A percentile compares a stretch with the other conserved stretches of the same genome.
These are phyloP conservation scores for Phytophthora sansomeana DNA, from an alignment of 352 stramenopile genomes.

Conservation along the genomic window DNA sequence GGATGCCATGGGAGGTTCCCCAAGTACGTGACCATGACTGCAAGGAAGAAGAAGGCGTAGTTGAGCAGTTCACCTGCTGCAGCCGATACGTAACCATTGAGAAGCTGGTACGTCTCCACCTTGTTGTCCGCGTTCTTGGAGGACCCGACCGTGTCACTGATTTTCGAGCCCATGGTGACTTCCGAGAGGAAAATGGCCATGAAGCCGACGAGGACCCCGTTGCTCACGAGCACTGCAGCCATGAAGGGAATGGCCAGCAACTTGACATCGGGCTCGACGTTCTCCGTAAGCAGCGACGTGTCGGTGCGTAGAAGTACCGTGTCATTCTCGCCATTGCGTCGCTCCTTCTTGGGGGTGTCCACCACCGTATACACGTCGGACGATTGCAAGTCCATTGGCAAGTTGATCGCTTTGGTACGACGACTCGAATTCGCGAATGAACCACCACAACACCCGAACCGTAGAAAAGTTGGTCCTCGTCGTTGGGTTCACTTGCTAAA, in stretches of 20 bases:
- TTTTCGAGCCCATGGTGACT: conserved; percentile 38
- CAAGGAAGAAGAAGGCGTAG: conserved; percentile 44
- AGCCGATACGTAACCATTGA: conserved; percentile 48
- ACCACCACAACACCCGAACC: too few species aligned
- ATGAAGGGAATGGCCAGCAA: conserved; percentile 33
- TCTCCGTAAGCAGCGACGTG: conserved; percentile 9
- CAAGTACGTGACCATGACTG: conserved; percentile 49
- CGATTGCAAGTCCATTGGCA: conserved; percentile 15
- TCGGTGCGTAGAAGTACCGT: conserved; percentile 17
- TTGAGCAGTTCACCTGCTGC: conserved; percentile 37
- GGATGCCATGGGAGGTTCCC: conserved; percentile 46
- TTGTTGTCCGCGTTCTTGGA: conserved; percentile 40
- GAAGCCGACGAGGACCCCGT: conserved; percentile 37
- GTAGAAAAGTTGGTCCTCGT: too few species aligned
- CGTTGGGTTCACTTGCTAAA: background rate
- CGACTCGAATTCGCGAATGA: conserved; percentile 9
- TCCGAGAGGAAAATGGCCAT: conserved; percentile 38
- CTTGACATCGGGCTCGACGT: conserved; percentile 30
- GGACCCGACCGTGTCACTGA: conserved; percentile 42
- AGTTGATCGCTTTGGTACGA: background rate
- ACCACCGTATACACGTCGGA: conserved; percentile 10
- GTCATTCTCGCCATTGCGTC: conserved; percentile 12
- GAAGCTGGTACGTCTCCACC: conserved; percentile 45
- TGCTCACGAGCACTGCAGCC: conserved; percentile 26
- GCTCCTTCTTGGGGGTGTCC: conserved; percentile 26